These are phyloP conservation scores for Claviceps cyperi DNA, from an alignment of 2,329 filamentous ascomycete species.

Conservation along the genomic window DNA sequence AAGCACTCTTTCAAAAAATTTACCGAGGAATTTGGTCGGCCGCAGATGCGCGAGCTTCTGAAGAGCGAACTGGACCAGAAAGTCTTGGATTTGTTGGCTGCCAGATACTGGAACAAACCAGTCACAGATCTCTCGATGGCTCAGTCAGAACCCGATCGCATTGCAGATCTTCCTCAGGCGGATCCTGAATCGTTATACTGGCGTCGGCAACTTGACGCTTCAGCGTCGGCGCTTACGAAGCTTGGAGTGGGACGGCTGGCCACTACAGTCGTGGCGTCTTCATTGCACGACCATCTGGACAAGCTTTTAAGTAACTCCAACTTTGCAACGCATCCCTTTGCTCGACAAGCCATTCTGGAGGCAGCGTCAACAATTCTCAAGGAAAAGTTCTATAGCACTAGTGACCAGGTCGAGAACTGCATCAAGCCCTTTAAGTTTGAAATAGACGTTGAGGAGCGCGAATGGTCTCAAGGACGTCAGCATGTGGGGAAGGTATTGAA, in stretches of 20 bases:
- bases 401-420: conserved; percentile 95
- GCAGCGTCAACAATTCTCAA: conserved; percentile 82
- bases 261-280: conserved; percentile 76
- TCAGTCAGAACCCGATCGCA: conserved; percentile 52
- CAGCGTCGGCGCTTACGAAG: conserved; percentile 79
- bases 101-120: conserved; percentile 95
- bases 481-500: conserved; percentile 73
- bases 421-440: conserved; percentile 99
- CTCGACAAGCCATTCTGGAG: conserved; percentile 81
- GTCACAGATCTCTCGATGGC: conserved; percentile 64
- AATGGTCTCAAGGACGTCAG: conserved; percentile 77
- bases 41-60: conserved; percentile 76
- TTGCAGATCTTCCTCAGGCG: conserved; percentile 69
- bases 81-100: conserved; percentile 81
- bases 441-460: conserved; percentile 81
- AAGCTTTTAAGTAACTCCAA: conserved; percentile 64
- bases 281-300: conserved; percentile 77
- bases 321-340: conserved; percentile 82
- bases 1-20: conserved; percentile 97
- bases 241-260: conserved; percentile 85
- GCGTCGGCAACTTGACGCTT: conserved; percentile 88
- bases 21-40: conserved; percentile 73
- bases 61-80: conserved; percentile 91
- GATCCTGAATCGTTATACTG: conserved; percentile 79
- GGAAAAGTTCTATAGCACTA: conserved; percentile 91